phyloP scores from a whole-genome alignment of 345 rosid species.

The Durio zibethinus region DNA sequence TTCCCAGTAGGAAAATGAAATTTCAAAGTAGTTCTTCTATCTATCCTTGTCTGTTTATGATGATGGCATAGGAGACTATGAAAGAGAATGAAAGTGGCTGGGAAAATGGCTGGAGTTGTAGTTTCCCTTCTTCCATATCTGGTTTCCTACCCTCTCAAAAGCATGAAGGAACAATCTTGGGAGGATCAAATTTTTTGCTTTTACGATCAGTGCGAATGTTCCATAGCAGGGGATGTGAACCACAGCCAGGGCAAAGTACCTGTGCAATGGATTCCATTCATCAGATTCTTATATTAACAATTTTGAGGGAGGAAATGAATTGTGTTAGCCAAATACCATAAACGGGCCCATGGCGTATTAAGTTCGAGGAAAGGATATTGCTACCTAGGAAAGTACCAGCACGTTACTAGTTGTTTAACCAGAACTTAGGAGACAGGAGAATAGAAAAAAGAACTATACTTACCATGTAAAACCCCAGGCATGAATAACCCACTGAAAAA shows the following conservation, averaged over 20 bases:
- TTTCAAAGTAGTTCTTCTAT: background rate
- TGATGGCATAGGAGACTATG: background rate
- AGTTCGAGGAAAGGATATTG: slow-evolving; percentile 87
- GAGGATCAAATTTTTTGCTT: slow-evolving; percentile 42
- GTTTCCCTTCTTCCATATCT: background rate
- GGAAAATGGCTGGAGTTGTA: background rate
- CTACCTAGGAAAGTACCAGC: slow-evolving; percentile 53
- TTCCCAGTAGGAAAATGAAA: background rate
- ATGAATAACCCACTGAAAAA: slow-evolving; percentile 85
- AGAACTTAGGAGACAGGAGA: background rate
- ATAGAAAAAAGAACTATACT: background rate
- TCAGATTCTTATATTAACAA: background rate
- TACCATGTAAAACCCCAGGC: slow-evolving; percentile 81
- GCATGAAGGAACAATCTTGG: slow-evolving; percentile 48
- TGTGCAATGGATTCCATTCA: slow-evolving; percentile 17
- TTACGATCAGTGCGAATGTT: slow-evolving; percentile 45
- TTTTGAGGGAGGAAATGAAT: background rate
- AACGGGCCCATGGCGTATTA: slow-evolving; percentile 58
- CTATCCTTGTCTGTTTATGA: background rate
- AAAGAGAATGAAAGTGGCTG: background rate
- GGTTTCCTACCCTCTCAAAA: slow-evolving; percentile 21
- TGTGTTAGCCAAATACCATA: slow-evolving; percentile 42
- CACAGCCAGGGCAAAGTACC: slow-evolving; percentile 62
- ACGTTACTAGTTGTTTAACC: slow-evolving; percentile 5
- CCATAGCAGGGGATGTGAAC: slow-evolving; percentile 78